Percentiles rank a stretch among this genome's conserved stretches.
phyloP scores from a whole-genome alignment of 345 rosid species.

The Salix exigua region DNA sequence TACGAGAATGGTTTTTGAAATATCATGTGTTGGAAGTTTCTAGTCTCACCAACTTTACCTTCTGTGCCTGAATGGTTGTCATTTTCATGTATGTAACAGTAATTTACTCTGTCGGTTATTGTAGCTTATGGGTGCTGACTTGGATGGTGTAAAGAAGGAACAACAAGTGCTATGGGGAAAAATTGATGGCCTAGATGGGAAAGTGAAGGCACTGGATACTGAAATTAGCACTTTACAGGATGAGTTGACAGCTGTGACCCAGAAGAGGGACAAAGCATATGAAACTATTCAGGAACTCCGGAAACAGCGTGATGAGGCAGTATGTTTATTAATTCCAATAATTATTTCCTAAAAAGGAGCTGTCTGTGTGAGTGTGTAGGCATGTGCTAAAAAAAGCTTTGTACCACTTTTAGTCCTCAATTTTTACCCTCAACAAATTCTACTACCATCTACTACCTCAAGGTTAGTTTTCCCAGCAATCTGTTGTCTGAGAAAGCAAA shows the following conservation, averaged over 20 bases:
- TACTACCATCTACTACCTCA: background rate
- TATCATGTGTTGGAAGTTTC: background rate
- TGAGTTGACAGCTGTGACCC: slow-evolving; percentile 43
- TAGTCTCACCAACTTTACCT: background rate
- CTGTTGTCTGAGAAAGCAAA: background rate
- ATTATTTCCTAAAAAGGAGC: background rate
- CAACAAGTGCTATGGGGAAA: slow-evolving; percentile 62
- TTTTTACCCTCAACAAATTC: background rate
- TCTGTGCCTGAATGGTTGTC: background rate
- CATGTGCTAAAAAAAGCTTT: background rate
- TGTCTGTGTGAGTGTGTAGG: background rate
- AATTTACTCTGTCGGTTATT: slow-evolving; percentile 11
- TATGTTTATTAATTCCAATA: slow-evolving; percentile 22
- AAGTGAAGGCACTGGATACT: slow-evolving; percentile 47
- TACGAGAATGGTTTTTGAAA: slow-evolving; percentile 33
- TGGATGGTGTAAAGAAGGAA: slow-evolving; percentile 88
- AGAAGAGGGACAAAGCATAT: slow-evolving; percentile 60
- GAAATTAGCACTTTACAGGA: slow-evolving; percentile 56
- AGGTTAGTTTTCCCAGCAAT: background rate
- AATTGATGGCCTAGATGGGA: slow-evolving; percentile 49
- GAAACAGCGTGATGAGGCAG: slow-evolving; percentile 67
- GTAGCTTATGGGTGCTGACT: slow-evolving; percentile 82
- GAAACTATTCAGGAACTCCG: slow-evolving; percentile 53
- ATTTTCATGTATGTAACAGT: background rate
- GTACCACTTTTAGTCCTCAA: background rate